Conservation (phyloP, 2,329 filamentous ascomycete genomes). For the Chlorencoelia australis region DNA sequence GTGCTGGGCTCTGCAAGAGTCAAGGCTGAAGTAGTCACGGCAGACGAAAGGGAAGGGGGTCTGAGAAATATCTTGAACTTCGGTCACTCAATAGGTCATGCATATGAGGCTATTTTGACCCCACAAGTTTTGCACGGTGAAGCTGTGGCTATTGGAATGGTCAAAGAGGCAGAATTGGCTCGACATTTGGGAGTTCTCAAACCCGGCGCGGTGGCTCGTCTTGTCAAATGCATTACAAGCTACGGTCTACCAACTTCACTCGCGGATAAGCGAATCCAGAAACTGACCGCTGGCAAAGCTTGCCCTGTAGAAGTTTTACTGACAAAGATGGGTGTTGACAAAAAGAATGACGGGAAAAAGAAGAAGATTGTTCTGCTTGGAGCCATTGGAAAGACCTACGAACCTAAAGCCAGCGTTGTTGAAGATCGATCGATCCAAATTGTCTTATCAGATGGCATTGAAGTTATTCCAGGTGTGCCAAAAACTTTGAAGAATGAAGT, state of each 20-base stretch:
- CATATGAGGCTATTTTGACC: slow-evolving; percentile 88
- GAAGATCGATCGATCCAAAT: slow-evolving; percentile 74
- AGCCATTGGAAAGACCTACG: slow-evolving; percentile 78
- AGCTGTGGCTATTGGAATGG: slow-evolving; percentile 94
- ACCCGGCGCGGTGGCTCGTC: slow-evolving; percentile 76
- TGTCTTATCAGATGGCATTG: slow-evolving; percentile 69
- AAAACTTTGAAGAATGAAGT: slow-evolving; percentile 59
- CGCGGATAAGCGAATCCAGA: slow-evolving; percentile 71
- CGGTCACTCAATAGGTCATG: slow-evolving; percentile 95
- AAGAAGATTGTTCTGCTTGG: slow-evolving; percentile 95
- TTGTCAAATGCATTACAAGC: slow-evolving; percentile 89
- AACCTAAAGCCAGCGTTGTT: slow-evolving; percentile 83
- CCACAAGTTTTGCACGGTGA: slow-evolving; percentile 94
- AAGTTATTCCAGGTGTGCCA: slow-evolving; percentile 63
- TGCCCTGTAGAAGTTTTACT: slow-evolving; percentile 81
- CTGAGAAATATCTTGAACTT: slow-evolving; percentile 93
- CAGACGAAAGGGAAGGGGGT: slow-evolving; percentile 89
- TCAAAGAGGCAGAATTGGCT: slow-evolving; percentile 91
- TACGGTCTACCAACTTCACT: slow-evolving; percentile 84
- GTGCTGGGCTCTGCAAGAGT: slow-evolving; percentile 85
- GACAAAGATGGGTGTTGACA: slow-evolving; percentile 93
- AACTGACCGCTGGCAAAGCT: slow-evolving; percentile 73
- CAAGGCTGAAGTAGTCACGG: slow-evolving; percentile 89
- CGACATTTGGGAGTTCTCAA: slow-evolving; percentile 78
- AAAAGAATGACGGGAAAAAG: slow-evolving; percentile 92